Base-by-base conservation (phyloP, 169 alveolate species). In the Perkinsus chesapeaki region DNA sequence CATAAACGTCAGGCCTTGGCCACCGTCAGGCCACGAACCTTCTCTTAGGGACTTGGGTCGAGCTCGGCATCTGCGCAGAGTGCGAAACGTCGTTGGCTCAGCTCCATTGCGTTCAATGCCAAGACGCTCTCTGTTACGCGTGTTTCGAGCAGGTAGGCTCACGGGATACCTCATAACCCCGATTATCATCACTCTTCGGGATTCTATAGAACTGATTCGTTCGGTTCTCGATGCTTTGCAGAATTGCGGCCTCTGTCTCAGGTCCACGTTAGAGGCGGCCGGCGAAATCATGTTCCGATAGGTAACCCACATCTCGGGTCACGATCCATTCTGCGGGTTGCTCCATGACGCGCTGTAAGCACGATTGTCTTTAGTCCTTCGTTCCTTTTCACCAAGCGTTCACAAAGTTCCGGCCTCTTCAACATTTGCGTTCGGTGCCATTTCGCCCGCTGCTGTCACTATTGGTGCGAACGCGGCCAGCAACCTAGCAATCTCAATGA, bases 71-170 rank as follows among this genome's bases (percentile, higher is more conserved):
- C 43, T 93, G 95, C 82, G 92, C 95, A 7, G 95, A 93, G 38
- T 93, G 95, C 47, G 94, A 91, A 36, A 92, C 92, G 73, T 73
- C 94, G 39, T 47, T 93, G 9, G 95, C 95, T 9, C 93, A 92
- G 16, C 92, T 73, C 39, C 95, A 93, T 43, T 93, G 95, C 47
- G 95, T 93, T 39, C 95, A 93, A 39, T 93, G 95, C 48, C 93
- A 91, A 34, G 93, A 48, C 39, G 60, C 82, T 16, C 31, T 60
- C 3, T 60, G 82, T 34, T 60, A 60, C 31, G 12, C 82, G 3
- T 60, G 82, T 16, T 60, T 5, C 82, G 82, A 60, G 23, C 82
- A 60, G 23, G 82, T 60, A 12, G 82, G 82, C 27, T 7, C 37
- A 43, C 82, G 27, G 82, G 23, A 27, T 60, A 27, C 82, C 82